phyloP scores from a whole-genome alignment of 2,329 filamentous ascomycete genomes.

The Stenocarpella maydis region DNA sequence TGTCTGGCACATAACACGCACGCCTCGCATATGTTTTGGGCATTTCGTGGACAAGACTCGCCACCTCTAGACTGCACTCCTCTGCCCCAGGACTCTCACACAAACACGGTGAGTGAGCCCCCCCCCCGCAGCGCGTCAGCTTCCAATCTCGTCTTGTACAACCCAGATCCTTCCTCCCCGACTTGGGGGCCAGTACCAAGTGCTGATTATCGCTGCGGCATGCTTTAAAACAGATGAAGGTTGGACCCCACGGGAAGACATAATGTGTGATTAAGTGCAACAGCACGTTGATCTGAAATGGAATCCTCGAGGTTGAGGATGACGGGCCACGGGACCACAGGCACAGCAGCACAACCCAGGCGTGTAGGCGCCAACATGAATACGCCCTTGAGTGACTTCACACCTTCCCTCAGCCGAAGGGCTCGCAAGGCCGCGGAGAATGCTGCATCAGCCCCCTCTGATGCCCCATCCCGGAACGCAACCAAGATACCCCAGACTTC shows the following conservation, averaged over 20 bases:
- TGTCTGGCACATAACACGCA: conserved; percentile 33
- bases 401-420: conserved; percentile 38
- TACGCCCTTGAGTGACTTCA: conserved; percentile 40
- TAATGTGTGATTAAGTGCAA: conserved; percentile 35
- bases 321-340: conserved; percentile 39
- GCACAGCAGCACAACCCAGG: conserved; percentile 40
- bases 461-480: conserved; percentile 33
- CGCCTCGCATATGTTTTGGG: conserved; percentile 34
- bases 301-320: conserved; percentile 43
- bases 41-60: conserved; percentile 1
- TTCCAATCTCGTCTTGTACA: not conserved
- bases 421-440: conserved; percentile 42
- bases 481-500: conserved; percentile 50
- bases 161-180: conserved; percentile 1
- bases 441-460: conserved; percentile 24
- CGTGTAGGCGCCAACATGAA: conserved; percentile 43
- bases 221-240: conserved; percentile 34
- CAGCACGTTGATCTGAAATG: conserved; percentile 42
- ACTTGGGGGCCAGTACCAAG: not conserved
- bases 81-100: not conserved
- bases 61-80: not conserved
- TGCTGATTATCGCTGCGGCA: conserved; percentile 23
- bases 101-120: conserved; percentile 27
- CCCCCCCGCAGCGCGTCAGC: not conserved
- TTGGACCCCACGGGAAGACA: conserved; percentile 27